These are phyloP conservation scores for Chlamydomonas reinhardtii DNA, from an alignment of 163 green algal genomes.

Conservation along the genomic window DNA sequence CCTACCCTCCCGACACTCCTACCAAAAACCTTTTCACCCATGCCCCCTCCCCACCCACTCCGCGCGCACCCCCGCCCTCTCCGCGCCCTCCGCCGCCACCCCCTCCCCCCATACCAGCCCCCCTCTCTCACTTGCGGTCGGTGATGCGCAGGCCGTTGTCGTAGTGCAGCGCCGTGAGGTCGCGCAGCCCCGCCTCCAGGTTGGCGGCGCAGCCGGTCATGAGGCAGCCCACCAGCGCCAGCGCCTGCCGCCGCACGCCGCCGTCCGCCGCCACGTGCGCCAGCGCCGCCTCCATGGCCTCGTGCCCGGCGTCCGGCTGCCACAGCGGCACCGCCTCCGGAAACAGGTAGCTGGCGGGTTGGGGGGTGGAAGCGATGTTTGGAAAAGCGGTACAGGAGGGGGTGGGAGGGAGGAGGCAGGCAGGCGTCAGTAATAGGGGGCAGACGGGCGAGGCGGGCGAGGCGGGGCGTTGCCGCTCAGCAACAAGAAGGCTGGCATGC, in stretches of 20 bases:
- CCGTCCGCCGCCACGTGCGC: not conserved
- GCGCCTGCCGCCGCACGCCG: conserved; percentile 27
- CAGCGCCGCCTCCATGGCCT: conserved; percentile 32
- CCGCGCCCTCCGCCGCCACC: no score
- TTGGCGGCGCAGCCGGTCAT: conserved; percentile 60
- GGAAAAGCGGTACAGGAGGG: no score
- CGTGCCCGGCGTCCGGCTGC: not conserved
- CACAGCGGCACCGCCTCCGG: conserved; percentile 57
- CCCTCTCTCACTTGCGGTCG: conserved; percentile 10
- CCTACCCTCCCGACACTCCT: no score
- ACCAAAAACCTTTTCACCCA: not conserved
- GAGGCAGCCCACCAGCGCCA: conserved; percentile 56
- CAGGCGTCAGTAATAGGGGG: not conserved
- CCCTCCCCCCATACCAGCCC: no score
- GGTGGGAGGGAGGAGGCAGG: not conserved
- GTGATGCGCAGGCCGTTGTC: conserved; percentile 1
- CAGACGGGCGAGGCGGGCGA: no score
- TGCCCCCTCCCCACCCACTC: not conserved
- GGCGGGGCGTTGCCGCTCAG: no score
- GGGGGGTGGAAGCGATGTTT: not conserved
- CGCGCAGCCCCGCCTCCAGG: conserved; percentile 61
- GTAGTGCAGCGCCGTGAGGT: conserved; percentile 67
- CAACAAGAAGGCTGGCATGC: no score
- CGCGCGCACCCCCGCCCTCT: no score
- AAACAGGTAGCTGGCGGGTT: conserved; percentile 68